Evolutionary conservation across 352 stramenopile genomes (phyloP).

Genomic region (Globisporangium viniferum): DNA sequence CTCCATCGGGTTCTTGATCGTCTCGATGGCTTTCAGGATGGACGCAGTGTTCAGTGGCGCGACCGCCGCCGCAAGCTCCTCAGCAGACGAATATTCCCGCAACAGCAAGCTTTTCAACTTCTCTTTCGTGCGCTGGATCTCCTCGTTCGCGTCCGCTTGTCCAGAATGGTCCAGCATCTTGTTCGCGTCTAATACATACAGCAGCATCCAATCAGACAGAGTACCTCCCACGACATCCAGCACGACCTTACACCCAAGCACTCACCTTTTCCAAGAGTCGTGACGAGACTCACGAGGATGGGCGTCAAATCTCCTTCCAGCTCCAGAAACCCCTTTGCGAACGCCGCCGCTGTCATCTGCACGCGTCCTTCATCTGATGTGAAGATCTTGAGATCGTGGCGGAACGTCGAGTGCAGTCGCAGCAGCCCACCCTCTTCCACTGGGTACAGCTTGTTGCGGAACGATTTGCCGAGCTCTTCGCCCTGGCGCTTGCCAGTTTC

Average conservation of each 20-base stretch:
- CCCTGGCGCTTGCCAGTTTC: constrained; percentile 97
- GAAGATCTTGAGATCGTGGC: constrained; percentile 99
- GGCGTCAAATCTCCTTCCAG: constrained; percentile 98
- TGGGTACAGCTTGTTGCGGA: constrained; percentile 89
- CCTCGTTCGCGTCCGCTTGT: constrained; percentile 96
- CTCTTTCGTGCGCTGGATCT: constrained; percentile 77
- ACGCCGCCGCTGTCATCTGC: constrained; percentile 99
- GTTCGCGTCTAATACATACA: constrained; percentile 58
- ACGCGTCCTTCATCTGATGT: constrained; percentile 98
- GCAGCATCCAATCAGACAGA: background rate
- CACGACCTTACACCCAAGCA: background rate
- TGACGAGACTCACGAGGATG: constrained; percentile 97
- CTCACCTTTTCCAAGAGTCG: constrained; percentile 76
- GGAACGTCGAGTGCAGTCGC: constrained; percentile 98
- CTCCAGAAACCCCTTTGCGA: constrained; percentile 98
- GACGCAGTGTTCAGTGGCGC: constrained; percentile 74
- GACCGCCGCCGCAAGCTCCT: constrained; percentile 65
- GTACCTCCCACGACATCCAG: background rate
- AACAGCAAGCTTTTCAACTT: constrained; percentile 92
- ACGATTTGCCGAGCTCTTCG: constrained; percentile 91
- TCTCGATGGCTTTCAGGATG: constrained; percentile 70
- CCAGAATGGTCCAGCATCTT: constrained; percentile 99
- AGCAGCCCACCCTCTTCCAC: constrained; percentile 93
- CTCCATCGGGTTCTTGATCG: constrained; percentile 83
- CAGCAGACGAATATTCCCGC: constrained; percentile 60